A percentile compares a stretch with the other conserved stretches of the same genome.
Evolutionary conservation across 73 alveolate genomes (phyloP).

Genomic region (Tetrahymena elliotti): DNA sequence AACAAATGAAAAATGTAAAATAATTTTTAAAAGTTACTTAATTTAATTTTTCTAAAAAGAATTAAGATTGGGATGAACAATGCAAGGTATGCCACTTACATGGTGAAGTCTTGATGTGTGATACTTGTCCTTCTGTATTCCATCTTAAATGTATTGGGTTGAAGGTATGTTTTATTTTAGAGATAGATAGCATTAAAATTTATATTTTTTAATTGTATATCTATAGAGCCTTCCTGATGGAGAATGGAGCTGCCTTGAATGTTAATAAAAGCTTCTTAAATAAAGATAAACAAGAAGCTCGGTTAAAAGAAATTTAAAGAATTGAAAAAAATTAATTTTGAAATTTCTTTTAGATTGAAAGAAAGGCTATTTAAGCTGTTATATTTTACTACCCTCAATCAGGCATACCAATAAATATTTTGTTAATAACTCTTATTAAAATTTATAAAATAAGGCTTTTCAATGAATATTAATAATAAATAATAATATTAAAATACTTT

Average conservation of each 20-base stretch:
- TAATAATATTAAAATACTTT: neutral
- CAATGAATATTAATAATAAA: neutral
- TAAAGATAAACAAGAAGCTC: neutral
- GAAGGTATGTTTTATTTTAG: too few relatives aligned
- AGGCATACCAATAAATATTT: neutral
- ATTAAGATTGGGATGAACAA: constrained; percentile 22
- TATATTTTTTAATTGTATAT: too few relatives aligned
- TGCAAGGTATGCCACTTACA: constrained; percentile 23
- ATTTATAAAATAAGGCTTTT: neutral
- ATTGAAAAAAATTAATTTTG: neutral
- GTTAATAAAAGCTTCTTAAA: neutral
- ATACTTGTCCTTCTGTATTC: constrained; percentile 39
- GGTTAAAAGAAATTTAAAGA: neutral
- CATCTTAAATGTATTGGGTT: constrained; percentile 41
- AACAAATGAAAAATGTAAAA: neutral
- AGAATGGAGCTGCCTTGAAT: neutral
- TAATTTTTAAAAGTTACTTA: neutral
- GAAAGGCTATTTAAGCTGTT: neutral
- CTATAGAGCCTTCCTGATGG: neutral
- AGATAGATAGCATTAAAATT: too few relatives aligned
- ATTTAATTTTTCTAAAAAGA: neutral
- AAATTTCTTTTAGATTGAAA: neutral
- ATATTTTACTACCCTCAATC: neutral
- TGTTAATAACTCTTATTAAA: neutral
- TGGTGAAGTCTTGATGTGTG: constrained; percentile 35